phyloP scores from a whole-genome alignment of 2,329 filamentous ascomycete species.

The Penicillium crustosum region DNA sequence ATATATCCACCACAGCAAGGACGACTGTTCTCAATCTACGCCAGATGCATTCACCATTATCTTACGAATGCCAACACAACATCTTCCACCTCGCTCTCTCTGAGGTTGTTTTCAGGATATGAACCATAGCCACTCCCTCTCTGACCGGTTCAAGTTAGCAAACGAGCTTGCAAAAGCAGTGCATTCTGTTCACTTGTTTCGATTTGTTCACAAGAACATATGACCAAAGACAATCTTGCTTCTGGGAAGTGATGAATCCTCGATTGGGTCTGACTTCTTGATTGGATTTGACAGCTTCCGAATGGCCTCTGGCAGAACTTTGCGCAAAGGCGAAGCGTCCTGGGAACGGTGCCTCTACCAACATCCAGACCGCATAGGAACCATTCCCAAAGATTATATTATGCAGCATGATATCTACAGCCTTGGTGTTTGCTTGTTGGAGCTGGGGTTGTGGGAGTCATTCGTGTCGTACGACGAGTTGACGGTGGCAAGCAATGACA shows the following conservation, averaged over 20 bases:
- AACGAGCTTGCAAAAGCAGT: background rate
- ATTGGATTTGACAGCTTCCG: slow-evolving; percentile 40
- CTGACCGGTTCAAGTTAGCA: background rate
- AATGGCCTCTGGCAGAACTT: slow-evolving; percentile 27
- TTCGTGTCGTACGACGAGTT: background rate
- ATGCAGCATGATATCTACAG: slow-evolving; percentile 61
- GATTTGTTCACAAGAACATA: slow-evolving; percentile 40
- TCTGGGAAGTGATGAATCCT: slow-evolving; percentile 12
- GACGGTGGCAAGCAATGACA: background rate
- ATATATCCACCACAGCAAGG: background rate
- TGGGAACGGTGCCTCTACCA: slow-evolving; percentile 50
- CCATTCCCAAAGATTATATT: slow-evolving; percentile 38
- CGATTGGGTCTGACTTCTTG: slow-evolving; percentile 38
- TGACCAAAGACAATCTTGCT: slow-evolving; percentile 36
- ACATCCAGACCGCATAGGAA: slow-evolving; percentile 51
- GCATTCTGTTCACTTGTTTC: slow-evolving; percentile 1
- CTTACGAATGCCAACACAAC: background rate
- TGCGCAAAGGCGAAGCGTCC: slow-evolving; percentile 32
- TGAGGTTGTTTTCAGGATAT: background rate
- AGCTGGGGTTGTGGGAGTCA: slow-evolving; percentile 46
- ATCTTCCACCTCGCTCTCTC: background rate
- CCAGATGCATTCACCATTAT: background rate
- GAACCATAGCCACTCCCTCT: background rate
- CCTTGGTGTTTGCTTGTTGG: slow-evolving; percentile 53
- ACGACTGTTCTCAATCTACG: background rate